phyloP scores from a whole-genome alignment of 2,329 filamentous ascomycete genomes.

The Sporothrix pseudoabietina region DNA sequence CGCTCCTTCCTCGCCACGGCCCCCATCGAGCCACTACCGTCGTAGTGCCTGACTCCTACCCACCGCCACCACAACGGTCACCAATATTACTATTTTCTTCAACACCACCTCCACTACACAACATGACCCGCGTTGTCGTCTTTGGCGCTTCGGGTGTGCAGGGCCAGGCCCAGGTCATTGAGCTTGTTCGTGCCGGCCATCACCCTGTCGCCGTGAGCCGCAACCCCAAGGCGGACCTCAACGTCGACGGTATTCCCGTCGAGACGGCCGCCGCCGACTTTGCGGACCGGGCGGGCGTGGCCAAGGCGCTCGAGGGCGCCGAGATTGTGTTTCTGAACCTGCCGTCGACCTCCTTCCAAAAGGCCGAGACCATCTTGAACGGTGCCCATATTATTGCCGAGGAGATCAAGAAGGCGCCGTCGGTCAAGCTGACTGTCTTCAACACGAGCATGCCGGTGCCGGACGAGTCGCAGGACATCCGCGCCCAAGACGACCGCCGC shows the following conservation, averaged over 20 bases:
- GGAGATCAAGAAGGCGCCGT: constrained; percentile 58
- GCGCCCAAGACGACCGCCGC: constrained; percentile 40
- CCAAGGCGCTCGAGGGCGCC: constrained; percentile 30
- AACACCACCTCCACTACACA: background rate
- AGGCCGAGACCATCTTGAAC: constrained; percentile 50
- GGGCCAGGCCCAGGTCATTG: constrained; percentile 37
- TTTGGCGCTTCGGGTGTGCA: constrained; percentile 40
- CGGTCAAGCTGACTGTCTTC: constrained; percentile 38
- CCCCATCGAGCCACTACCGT: background rate
- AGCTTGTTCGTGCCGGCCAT: constrained; percentile 36
- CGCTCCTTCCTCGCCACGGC: background rate
- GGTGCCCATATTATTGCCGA: constrained; percentile 62
- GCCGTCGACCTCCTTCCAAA: constrained; percentile 39
- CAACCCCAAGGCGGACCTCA: constrained; percentile 32
- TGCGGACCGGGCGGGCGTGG: constrained; percentile 30
- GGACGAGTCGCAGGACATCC: constrained; percentile 35
- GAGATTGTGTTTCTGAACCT: constrained; percentile 39
- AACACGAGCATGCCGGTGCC: constrained; percentile 40
- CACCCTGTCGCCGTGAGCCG: constrained; percentile 39
- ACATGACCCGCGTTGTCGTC: constrained; percentile 38
- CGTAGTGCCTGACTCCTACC: background rate
- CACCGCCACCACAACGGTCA: too few species aligned
- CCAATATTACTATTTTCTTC: background rate
- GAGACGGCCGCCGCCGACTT: constrained; percentile 37
- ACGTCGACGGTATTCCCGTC: constrained; percentile 33